phyloP scores from a whole-genome alignment of 768 basidiomycete species.

The Boletales sp. region DNA sequence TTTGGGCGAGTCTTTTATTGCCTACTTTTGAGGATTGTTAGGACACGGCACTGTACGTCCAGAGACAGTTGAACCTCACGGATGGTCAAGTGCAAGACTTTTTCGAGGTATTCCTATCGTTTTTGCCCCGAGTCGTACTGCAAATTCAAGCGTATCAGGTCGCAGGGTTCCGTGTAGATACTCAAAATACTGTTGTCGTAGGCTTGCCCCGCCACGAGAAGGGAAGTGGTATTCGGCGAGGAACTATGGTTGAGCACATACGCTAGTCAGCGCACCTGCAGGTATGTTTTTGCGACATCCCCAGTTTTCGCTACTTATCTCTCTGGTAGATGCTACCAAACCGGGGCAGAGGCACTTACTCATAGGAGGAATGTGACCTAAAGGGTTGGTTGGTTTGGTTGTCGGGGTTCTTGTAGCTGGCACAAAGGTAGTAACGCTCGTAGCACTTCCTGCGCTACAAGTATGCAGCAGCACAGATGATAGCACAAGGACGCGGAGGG shows the following conservation, averaged over 20 bases:
- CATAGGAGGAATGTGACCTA: slow-evolving; percentile 19
- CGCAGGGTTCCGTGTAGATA: slow-evolving; percentile 40
- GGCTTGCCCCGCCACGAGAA: slow-evolving; percentile 41
- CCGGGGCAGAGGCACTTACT: slow-evolving; percentile 29
- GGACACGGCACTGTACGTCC: slow-evolving; percentile 44
- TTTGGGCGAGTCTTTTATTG: background rate
- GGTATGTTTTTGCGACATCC: slow-evolving; percentile 19
- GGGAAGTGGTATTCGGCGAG: slow-evolving; percentile 34
- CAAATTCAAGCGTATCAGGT: slow-evolving; percentile 23
- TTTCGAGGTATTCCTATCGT: slow-evolving; percentile 34
- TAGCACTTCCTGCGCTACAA: too few relatives aligned
- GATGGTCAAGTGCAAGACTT: slow-evolving; percentile 44
- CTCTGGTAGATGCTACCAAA: slow-evolving; percentile 41
- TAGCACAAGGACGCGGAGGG: too few relatives aligned
- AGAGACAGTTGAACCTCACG: slow-evolving; percentile 38
- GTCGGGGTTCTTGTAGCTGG: too few relatives aligned
- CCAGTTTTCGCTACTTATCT: background rate
- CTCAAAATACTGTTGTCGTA: slow-evolving; percentile 38
- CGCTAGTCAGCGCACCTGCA: slow-evolving; percentile 33
- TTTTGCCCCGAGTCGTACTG: background rate
- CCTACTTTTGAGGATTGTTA: slow-evolving; percentile 10
- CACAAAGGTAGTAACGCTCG: too few relatives aligned
- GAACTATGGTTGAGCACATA: slow-evolving; percentile 44
- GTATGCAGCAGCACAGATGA: too few relatives aligned
- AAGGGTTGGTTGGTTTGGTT: slow-evolving; percentile 13